A percentile compares a stretch with the other conserved stretches of the same genome.
phyloP scores from a whole-genome alignment of 345 rosid genomes.

The Dipteronia dyeriana region DNA sequence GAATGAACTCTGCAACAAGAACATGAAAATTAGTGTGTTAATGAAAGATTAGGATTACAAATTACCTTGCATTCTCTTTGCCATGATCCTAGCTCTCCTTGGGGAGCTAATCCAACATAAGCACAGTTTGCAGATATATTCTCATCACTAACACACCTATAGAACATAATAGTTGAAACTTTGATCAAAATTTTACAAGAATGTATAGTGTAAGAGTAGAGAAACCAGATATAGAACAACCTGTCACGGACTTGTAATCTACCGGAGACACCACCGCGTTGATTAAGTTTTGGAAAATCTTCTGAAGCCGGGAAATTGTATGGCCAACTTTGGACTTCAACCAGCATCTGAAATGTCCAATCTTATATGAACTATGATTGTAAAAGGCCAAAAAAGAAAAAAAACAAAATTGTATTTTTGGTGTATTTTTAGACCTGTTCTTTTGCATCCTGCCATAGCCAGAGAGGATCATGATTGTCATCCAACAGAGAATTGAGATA shows the following conservation, averaged over 20 bases:
- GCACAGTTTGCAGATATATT: slow-evolving; percentile 52
- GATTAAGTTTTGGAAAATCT: slow-evolving; percentile 49
- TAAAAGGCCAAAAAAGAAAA: neutral
- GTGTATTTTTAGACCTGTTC: slow-evolving; percentile 48
- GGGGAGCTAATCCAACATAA: slow-evolving; percentile 73
- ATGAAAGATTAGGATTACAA: neutral
- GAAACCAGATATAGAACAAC: slow-evolving; percentile 27
- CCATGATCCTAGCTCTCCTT: slow-evolving; percentile 86
- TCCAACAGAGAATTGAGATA: slow-evolving; percentile 54
- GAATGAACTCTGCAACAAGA: neutral
- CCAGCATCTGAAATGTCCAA: slow-evolving; percentile 38
- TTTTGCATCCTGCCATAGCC: slow-evolving; percentile 83
- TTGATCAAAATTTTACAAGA: neutral
- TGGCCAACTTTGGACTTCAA: slow-evolving; percentile 82
- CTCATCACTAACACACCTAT: slow-evolving; percentile 35
- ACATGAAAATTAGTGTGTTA: neutral
- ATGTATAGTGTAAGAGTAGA: too few relatives aligned
- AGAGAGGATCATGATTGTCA: slow-evolving; percentile 32
- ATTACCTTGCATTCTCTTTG: slow-evolving; percentile 71
- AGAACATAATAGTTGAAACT: neutral
- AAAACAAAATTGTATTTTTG: neutral
- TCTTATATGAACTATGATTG: neutral
- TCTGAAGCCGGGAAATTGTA: slow-evolving; percentile 68
- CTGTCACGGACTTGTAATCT: slow-evolving; percentile 62
- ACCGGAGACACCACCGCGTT: slow-evolving; percentile 65